Conservation (phyloP, 148 eudicot genomes). For the Camellia sinensis region DNA sequence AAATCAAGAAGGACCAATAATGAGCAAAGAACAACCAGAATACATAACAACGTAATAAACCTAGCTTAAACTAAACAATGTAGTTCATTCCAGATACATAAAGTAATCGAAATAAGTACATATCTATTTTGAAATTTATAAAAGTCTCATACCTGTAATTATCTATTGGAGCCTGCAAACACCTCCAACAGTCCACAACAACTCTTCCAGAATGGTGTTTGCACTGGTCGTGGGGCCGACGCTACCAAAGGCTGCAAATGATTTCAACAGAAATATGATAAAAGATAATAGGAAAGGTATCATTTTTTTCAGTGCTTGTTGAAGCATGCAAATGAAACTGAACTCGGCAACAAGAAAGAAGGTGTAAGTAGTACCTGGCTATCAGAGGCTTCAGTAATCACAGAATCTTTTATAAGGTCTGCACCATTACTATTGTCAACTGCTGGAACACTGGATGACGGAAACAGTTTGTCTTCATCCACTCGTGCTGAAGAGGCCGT, state of each 20-base stretch:
- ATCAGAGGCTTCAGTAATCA: slow-evolving; percentile 36
- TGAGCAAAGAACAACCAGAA: neutral
- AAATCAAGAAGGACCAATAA: neutral
- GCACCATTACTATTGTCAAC: slow-evolving; percentile 22
- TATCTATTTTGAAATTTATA: neutral
- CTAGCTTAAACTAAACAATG: neutral
- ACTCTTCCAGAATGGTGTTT: slow-evolving; percentile 57
- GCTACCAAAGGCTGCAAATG: slow-evolving; percentile 50
- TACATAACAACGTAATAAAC: neutral
- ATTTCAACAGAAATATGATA: slow-evolving; percentile 10
- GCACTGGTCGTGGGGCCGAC: slow-evolving; percentile 41
- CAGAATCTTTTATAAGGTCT: slow-evolving; percentile 33
- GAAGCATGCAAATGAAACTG: neutral
- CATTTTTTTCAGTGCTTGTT: neutral
- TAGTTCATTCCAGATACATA: neutral
- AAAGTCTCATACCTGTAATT: slow-evolving; percentile 35
- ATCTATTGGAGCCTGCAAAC: slow-evolving; percentile 55
- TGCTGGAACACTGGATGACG: slow-evolving; percentile 24
- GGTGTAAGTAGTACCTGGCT: slow-evolving; percentile 37
- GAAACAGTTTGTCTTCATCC: slow-evolving; percentile 14
- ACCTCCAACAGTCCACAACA: slow-evolving; percentile 87
- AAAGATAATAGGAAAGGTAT: neutral
- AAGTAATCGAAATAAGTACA: neutral
- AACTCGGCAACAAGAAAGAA: neutral
- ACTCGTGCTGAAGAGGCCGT: slow-evolving; percentile 7